Conservation (phyloP, 148 eudicot species). For the Fallopia convolvulus region DNA sequence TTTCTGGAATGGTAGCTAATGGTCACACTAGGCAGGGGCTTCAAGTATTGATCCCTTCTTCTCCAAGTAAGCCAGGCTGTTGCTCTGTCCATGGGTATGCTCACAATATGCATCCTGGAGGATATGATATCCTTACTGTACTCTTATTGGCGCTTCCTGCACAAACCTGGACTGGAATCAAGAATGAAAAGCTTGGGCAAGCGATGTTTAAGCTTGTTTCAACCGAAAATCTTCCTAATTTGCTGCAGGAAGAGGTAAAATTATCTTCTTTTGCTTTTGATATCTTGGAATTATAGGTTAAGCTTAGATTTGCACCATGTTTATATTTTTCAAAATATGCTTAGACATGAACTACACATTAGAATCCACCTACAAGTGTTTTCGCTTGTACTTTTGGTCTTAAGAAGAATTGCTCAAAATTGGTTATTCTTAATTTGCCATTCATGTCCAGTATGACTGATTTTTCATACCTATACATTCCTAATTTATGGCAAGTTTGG, state of each 20-base stretch:
- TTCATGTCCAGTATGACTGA: too few species aligned
- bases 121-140: constrained; percentile 29
- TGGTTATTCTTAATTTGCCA: too few species aligned
- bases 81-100: constrained; percentile 8
- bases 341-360: background rate
- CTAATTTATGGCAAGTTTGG: background rate
- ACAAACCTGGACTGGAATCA: constrained; percentile 32
- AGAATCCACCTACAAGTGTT: background rate
- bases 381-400: background rate
- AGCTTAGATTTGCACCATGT: background rate
- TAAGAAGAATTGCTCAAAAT: too few species aligned
- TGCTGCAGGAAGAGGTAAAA: constrained; percentile 40
- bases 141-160: constrained; percentile 37
- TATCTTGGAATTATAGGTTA: background rate
- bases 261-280: background rate
- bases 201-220: constrained; percentile 23
- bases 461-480: background rate
- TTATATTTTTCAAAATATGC: background rate
- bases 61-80: constrained; percentile 16
- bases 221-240: constrained; percentile 23
- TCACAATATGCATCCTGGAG: constrained; percentile 22
- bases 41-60: constrained; percentile 33
- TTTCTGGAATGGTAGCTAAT: constrained; percentile 26
- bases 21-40: constrained; percentile 17
- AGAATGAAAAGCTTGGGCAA: constrained; percentile 20